phyloP scores from a whole-genome alignment of 2,329 filamentous ascomycete genomes.

The Fonsecaea pedrosoi region DNA sequence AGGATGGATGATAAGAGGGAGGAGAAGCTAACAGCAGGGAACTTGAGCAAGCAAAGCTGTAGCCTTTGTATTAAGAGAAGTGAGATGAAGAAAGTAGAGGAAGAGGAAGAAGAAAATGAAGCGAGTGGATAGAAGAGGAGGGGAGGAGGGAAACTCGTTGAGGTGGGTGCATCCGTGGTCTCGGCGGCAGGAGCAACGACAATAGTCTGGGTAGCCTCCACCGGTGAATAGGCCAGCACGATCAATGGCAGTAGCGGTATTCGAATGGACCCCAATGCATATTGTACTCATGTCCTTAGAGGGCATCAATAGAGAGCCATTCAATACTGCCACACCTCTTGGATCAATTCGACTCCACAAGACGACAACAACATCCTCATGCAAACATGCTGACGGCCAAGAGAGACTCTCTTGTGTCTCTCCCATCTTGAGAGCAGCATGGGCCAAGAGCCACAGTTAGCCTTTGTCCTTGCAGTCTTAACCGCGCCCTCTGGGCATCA shows the following conservation, averaged over 20 bases:
- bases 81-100: constrained; percentile 28
- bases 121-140: not conserved
- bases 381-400: not conserved
- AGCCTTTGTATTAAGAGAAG: constrained; percentile 35
- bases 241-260: constrained; percentile 21
- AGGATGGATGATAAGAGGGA: constrained; percentile 40
- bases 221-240: not conserved
- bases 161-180: not conserved
- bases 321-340: constrained; percentile 12
- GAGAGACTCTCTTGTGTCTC: not conserved
- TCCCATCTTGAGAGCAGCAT: not conserved
- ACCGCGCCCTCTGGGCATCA: not conserved
- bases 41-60: constrained; percentile 38
- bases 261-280: constrained; percentile 3
- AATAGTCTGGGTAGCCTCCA: constrained; percentile 8
- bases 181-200: constrained; percentile 28
- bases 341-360: not conserved
- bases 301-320: constrained; percentile 15
- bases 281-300: not conserved
- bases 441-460: not conserved
- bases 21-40: constrained; percentile 38
- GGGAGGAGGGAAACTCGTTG: constrained; percentile 8
- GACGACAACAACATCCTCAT: not conserved
- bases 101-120: constrained; percentile 17
- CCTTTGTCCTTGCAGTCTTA: not conserved